Percentiles rank a stretch among this genome's conserved stretches.
phyloP scores from a whole-genome alignment of 192 early-diverging fungal genomes.

The Fimicolochytrium jonesii region DNA sequence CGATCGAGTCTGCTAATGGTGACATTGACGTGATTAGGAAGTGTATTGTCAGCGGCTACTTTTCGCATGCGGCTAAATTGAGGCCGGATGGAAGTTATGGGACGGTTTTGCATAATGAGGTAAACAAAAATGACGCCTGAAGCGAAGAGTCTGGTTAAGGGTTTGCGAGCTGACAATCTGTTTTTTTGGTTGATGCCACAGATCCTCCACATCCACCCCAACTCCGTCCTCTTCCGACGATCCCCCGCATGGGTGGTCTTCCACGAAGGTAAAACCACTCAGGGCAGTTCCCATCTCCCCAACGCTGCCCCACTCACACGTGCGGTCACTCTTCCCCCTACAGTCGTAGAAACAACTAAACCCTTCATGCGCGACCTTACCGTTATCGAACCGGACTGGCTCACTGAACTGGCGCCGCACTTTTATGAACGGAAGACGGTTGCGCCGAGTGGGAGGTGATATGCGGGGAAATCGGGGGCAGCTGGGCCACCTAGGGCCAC shows the following conservation, averaged over 20 bases:
- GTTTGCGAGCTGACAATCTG: conserved; percentile 8
- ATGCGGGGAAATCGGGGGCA: too few relatives aligned
- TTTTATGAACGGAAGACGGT: conserved; percentile 19
- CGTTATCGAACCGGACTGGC: conserved; percentile 48
- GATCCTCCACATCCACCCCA: conserved; percentile 40
- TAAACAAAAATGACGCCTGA: too few relatives aligned
- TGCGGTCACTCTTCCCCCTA: too few relatives aligned
- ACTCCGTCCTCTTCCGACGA: conserved; percentile 45
- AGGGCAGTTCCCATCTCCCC: neutral
- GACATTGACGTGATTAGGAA: conserved; percentile 55
- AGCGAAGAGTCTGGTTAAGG: neutral
- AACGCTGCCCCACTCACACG: neutral
- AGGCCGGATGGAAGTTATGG: conserved; percentile 63
- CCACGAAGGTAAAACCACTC: conserved; percentile 40
- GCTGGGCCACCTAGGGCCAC: too few relatives aligned
- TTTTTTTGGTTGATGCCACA: too few relatives aligned
- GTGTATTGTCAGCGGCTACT: conserved; percentile 71
- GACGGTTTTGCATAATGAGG: conserved; percentile 59
- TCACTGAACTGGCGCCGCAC: conserved; percentile 45
- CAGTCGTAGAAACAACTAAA: conserved; percentile 47
- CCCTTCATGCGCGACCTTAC: conserved; percentile 41
- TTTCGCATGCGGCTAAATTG: conserved; percentile 69
- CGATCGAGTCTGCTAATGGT: conserved; percentile 25
- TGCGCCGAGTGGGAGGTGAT: too few relatives aligned
- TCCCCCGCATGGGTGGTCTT: conserved; percentile 47